Evolutionary conservation across 177 flowering plant genomes (phyloP).

Genomic region (Tripterygium wilfordii): DNA sequence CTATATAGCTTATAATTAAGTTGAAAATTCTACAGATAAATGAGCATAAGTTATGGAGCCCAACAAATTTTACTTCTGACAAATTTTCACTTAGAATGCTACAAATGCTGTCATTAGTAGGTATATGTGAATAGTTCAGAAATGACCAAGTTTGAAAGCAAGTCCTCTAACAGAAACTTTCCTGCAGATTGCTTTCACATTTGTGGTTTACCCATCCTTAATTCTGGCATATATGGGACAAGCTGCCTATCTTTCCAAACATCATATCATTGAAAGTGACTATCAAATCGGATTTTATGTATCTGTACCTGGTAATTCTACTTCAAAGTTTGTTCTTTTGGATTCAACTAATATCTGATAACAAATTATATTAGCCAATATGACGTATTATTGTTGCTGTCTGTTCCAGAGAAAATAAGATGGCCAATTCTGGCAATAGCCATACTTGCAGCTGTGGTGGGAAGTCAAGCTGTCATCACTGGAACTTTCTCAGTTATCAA

Average conservation of each 20-base stretch:
- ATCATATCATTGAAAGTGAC: conserved; percentile 47
- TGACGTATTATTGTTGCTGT: background rate
- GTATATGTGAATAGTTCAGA: background rate
- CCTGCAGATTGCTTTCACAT: conserved; percentile 74
- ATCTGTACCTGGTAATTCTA: conserved; percentile 73
- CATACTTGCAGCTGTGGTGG: conserved; percentile 67
- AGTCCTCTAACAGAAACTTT: conserved; percentile 1
- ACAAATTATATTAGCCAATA: background rate
- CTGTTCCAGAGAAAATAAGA: conserved; percentile 42
- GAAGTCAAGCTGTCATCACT: conserved; percentile 73
- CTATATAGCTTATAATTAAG: too few species aligned
- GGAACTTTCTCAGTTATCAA: conserved; percentile 71
- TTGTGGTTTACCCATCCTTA: conserved; percentile 72
- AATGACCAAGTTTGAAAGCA: background rate
- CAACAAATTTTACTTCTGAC: too few species aligned
- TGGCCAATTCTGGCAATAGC: conserved; percentile 70
- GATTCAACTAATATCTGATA: background rate
- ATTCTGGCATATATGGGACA: conserved; percentile 90
- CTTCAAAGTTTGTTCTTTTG: background rate
- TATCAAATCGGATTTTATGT: conserved; percentile 75
- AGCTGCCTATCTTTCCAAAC: conserved; percentile 83
- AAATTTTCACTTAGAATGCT: too few species aligned
- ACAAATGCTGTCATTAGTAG: too few species aligned
- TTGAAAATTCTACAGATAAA: background rate
- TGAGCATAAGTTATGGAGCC: too few species aligned